Evolutionary conservation across 2,329 filamentous ascomycete genomes (phyloP), one percentile per base, ranked within the genome.

Genomic region (Hypoxylon sp.): DNA sequence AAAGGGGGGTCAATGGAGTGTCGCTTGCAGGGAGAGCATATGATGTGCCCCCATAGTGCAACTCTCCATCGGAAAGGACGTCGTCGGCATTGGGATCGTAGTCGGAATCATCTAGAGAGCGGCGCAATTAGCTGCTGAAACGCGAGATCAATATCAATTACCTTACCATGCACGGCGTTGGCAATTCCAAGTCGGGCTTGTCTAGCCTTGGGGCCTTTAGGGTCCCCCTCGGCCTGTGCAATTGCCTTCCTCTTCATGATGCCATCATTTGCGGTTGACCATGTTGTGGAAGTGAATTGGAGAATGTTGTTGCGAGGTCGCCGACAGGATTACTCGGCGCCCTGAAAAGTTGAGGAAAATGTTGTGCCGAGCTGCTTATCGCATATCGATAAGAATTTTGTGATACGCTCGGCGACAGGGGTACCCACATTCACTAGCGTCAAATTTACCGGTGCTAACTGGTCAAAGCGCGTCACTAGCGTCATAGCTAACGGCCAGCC

Each of bases 81-180:
- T 63, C 69, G 10, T 76, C 71, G 1, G 72, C 42, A 31, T 72
- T 62, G 3, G 50, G 25, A 3, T 67, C 56, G 11, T 66, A 48
- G 37, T 69, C 57, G 4, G 6, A 0, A 14, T 62, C 46, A 44
- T 50, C 40, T 73, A 48, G 46, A 58, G 42, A 58, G 35, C 8
- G 30, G 49, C 20, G 22, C 27, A 13, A 22, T 57, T 60, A 66
- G 60, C 56, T 59, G 40, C 30, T 53, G 33, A 59, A 55, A 42
- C 14, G n/a, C 27, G 25, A 54, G 58, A 90, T 90, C 82, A 91
- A 89, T 74, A 89, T 91, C 76, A 88, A 91, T 77, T 85, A 50
- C 40, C 70, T 35, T 58, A 72, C 70, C 63, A 53, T 67, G 8
- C 22, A n/a, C 13, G n/a, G 30, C 30, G 48, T 27, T 31, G 44